Evolutionary conservation across 2,329 filamentous ascomycete species (phyloP).

Genomic region (Lasiodiplodia sp.): DNA sequence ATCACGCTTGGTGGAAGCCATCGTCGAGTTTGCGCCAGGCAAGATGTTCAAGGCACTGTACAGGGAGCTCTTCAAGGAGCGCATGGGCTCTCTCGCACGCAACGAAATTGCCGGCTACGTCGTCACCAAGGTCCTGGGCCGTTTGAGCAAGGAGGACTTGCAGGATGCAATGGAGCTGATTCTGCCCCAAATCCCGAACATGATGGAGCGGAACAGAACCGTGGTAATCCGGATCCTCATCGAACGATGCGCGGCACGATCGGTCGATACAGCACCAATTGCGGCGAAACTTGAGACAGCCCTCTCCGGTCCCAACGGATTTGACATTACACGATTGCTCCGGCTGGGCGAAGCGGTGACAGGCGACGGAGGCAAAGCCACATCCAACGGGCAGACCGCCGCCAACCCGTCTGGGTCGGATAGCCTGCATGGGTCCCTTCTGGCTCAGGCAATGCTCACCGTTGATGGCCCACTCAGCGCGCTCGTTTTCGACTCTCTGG

Average conservation of each 20-base stretch:
- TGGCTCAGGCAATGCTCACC: slow-evolving; percentile 80
- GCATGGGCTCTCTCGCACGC: slow-evolving; percentile 80
- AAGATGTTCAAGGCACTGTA: slow-evolving; percentile 92
- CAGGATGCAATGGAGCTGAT: slow-evolving; percentile 75
- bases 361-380: slow-evolving; percentile 44
- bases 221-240: slow-evolving; percentile 83
- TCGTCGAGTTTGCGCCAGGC: slow-evolving; percentile 80
- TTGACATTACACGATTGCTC: slow-evolving; percentile 67
- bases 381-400: slow-evolving; percentile 35
- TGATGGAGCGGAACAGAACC: slow-evolving; percentile 78
- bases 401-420: slow-evolving; percentile 44
- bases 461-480: slow-evolving; percentile 73
- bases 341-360: slow-evolving; percentile 60
- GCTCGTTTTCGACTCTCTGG: slow-evolving; percentile 70
- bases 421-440: slow-evolving; percentile 81
- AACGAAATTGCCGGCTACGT: slow-evolving; percentile 93
- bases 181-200: slow-evolving; percentile 72
- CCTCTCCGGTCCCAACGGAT: slow-evolving; percentile 59
- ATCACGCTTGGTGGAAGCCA: slow-evolving; percentile 86
- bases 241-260: slow-evolving; percentile 78
- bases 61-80: slow-evolving; percentile 77
- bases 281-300: slow-evolving; percentile 64
- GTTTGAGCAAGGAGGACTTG: slow-evolving; percentile 86
- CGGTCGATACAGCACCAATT: slow-evolving; percentile 63
- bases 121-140: slow-evolving; percentile 80